These are phyloP conservation scores for Venturia effusa DNA, from an alignment of 2,329 filamentous ascomycete species.

Conservation along the genomic window DNA sequence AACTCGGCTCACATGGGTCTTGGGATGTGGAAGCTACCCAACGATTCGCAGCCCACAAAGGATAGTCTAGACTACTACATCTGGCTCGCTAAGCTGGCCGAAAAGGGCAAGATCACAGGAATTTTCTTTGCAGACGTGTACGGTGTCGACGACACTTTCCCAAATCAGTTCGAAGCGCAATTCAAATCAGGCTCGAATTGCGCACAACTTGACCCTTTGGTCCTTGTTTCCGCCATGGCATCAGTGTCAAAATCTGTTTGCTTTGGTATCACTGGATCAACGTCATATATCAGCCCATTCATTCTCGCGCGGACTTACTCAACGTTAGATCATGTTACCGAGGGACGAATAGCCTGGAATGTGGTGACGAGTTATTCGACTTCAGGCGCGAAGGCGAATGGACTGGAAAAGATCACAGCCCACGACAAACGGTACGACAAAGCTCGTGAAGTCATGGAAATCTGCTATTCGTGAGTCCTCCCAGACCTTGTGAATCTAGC, in stretches of 20 bases:
- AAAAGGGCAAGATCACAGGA: constrained; percentile 38
- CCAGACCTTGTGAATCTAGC: too few species aligned
- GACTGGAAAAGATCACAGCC: constrained; percentile 28
- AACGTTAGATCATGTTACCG: constrained; percentile 26
- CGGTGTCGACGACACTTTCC: constrained; percentile 34
- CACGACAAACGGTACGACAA: constrained; percentile 52
- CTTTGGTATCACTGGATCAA: constrained; percentile 34
- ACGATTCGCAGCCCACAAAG: background rate
- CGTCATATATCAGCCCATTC: constrained; percentile 31
- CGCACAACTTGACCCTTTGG: background rate
- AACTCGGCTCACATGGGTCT: background rate
- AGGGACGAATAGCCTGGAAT: constrained; percentile 35
- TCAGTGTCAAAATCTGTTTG: constrained; percentile 33
- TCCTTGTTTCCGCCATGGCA: constrained; percentile 29
- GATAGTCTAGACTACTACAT: constrained; percentile 28
- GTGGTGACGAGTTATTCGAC: constrained; percentile 37
- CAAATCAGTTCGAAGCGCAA: constrained; percentile 16
- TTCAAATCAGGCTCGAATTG: constrained; percentile 15
- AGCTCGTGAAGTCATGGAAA: constrained; percentile 50
- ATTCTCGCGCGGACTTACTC: constrained; percentile 24
- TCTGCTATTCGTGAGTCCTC: too few species aligned
- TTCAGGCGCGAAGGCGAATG: background rate
- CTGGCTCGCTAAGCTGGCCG: constrained; percentile 34
- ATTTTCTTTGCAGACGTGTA: constrained; percentile 43
- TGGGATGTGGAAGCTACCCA: background rate